A percentile compares a stretch with the other conserved stretches of the same genome.
phyloP scores from a whole-genome alignment of 2,329 filamentous ascomycete species.

The Hymenoscyphus salicellus region DNA sequence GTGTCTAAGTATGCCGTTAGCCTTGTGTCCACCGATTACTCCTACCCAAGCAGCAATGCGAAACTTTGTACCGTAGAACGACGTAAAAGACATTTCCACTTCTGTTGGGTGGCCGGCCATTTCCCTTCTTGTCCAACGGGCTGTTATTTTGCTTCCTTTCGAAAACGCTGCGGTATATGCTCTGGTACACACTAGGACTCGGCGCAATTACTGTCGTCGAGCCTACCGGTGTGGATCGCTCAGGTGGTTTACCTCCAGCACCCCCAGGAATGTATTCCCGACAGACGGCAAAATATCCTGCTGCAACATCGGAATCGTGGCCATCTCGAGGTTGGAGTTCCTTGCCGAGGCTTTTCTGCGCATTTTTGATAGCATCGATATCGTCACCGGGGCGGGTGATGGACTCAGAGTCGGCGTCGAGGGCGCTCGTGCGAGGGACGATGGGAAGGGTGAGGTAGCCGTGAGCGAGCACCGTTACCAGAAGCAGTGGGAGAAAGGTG shows the following conservation, averaged over 20 bases:
- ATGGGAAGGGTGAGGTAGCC: conserved; percentile 66
- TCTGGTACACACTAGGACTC: conserved; percentile 93
- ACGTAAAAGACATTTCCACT: conserved; percentile 92
- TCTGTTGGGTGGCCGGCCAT: conserved; percentile 44
- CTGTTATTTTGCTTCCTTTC: conserved; percentile 63
- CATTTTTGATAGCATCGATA: conserved; percentile 58
- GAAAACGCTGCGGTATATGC: conserved; percentile 96
- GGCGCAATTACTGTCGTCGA: conserved; percentile 70
- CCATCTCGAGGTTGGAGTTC: conserved; percentile 55
- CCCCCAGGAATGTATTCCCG: conserved; percentile 89
- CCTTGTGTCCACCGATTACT: neutral
- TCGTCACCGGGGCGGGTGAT: conserved; percentile 63
- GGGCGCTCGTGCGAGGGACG: conserved; percentile 39
- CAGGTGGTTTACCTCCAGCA: conserved; percentile 88
- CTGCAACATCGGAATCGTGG: conserved; percentile 73
- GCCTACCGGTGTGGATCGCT: conserved; percentile 76
- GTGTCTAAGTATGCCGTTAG: conserved; percentile 55
- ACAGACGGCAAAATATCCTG: conserved; percentile 93
- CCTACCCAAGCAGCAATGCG: conserved; percentile 7
- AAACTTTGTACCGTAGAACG: conserved; percentile 65
- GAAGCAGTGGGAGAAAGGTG: conserved; percentile 76
- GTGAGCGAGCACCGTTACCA: conserved; percentile 60
- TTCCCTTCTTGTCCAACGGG: conserved; percentile 36
- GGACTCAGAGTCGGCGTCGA: conserved; percentile 38
- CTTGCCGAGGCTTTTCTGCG: conserved; percentile 56